Conservation (phyloP, 148 eudicot species). For the Limonium bicolor region DNA sequence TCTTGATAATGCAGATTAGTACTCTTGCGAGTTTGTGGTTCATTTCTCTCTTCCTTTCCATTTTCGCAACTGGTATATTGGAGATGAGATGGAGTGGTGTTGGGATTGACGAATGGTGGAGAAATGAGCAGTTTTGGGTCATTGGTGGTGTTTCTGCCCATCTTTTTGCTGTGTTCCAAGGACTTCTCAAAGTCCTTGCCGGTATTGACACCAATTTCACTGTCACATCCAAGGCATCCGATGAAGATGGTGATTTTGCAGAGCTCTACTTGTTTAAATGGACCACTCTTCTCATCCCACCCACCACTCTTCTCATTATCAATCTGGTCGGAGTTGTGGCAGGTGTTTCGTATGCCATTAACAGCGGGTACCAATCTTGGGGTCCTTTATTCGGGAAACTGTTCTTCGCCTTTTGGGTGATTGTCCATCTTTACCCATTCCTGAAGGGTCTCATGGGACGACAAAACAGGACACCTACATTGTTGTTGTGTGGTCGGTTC, state of each 20-base stretch:
- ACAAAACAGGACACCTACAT: constrained; percentile 37
- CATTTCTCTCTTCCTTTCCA: constrained; percentile 35
- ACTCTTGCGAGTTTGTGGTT: constrained; percentile 40
- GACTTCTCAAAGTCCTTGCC: constrained; percentile 45
- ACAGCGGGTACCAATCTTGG: constrained; percentile 50
- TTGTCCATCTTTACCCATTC: constrained; percentile 48
- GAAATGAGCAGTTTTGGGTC: constrained; percentile 61
- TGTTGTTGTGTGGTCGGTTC: constrained; percentile 44
- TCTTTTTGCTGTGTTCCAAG: constrained; percentile 53
- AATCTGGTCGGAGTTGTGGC: constrained; percentile 39
- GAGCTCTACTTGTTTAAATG: constrained; percentile 48
- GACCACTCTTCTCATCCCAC: constrained; percentile 49
- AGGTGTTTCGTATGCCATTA: constrained; percentile 34
- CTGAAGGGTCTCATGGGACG: constrained; percentile 52
- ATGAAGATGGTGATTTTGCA: constrained; percentile 38
- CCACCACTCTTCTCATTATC: constrained; percentile 32
- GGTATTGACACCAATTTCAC: constrained; percentile 54
- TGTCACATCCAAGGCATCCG: constrained; percentile 44
- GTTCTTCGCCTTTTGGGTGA: constrained; percentile 52
- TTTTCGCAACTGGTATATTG: constrained; percentile 40
- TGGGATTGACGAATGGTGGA: constrained; percentile 53
- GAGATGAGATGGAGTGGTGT: constrained; percentile 62
- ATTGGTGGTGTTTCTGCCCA: constrained; percentile 49
- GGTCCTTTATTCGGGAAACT: constrained; percentile 46
- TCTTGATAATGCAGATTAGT: constrained; percentile 30